phyloP scores from a whole-genome alignment of 2,329 filamentous ascomycete genomes.

The Cercospora sp. region DNA sequence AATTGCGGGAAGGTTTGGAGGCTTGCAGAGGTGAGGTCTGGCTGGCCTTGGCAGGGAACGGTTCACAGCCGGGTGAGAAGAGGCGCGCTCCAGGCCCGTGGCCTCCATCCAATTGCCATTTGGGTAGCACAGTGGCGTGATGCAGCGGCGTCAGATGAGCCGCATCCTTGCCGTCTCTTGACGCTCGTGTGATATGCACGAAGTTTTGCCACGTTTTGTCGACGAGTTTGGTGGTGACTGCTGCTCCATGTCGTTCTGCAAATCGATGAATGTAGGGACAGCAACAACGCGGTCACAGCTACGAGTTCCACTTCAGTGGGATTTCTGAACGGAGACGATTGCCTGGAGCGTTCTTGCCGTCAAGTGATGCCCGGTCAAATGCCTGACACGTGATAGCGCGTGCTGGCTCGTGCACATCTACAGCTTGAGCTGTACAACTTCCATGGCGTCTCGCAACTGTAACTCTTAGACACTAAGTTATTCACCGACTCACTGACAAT shows the following conservation, averaged over 20 bases:
- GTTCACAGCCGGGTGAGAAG: background rate
- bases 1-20: background rate
- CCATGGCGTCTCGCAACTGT: background rate
- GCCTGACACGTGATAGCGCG: background rate
- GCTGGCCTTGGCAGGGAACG: background rate
- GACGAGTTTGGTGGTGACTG: background rate
- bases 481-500: background rate
- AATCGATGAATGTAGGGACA: background rate
- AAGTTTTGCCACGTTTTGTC: background rate
- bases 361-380: background rate
- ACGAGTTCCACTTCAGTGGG: no score
- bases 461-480: background rate
- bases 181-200: no score
- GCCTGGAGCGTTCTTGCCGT: background rate
- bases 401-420: background rate
- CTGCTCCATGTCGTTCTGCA: background rate
- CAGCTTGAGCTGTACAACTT: background rate
- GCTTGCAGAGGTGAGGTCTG: conserved; percentile 7
- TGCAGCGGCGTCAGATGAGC: background rate
- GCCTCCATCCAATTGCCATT: conserved; percentile 3
- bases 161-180: no score
- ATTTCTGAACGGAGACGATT: background rate
- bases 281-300: no score
- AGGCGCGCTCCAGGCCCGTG: background rate
- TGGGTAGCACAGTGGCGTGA: background rate